These are phyloP conservation scores for Ophiostoma himal-ulmi DNA, from an alignment of 2,329 filamentous ascomycete genomes.

Conservation along the genomic window DNA sequence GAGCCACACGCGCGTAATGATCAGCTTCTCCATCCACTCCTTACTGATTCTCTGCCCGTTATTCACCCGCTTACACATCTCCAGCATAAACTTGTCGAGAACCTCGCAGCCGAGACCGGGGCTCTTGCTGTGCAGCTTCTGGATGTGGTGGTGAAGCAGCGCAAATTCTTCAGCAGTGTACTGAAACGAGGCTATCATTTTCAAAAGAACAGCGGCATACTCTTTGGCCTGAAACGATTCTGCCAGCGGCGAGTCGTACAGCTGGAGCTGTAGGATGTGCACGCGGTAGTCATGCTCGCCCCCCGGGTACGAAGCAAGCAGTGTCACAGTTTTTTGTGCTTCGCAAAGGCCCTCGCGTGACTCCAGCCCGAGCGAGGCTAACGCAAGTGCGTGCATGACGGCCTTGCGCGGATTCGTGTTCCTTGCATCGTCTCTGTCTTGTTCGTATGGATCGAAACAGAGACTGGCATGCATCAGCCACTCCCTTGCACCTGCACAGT, in stretches of 20 bases:
- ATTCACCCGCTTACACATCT: conserved; percentile 39
- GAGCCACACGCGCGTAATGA: conserved; percentile 65
- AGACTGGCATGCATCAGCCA: conserved; percentile 55
- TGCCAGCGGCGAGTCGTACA: conserved; percentile 47
- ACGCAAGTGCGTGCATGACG: conserved; percentile 59
- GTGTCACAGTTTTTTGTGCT: conserved; percentile 52
- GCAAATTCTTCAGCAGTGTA: conserved; percentile 60
- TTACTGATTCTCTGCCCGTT: conserved; percentile 24
- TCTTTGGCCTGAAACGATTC: conserved; percentile 45
- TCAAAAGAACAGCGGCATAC: conserved; percentile 50
- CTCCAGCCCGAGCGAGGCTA: conserved; percentile 46
- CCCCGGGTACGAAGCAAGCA: conserved; percentile 54
- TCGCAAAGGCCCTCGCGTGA: conserved; percentile 42
- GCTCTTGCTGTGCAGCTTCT: conserved; percentile 54
- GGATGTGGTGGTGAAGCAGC: conserved; percentile 60
- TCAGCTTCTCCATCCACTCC: conserved; percentile 61
- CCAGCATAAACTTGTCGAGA: conserved; percentile 58
- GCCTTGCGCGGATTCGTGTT: conserved; percentile 37
- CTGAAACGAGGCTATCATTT: conserved; percentile 48
- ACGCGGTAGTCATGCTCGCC: conserved; percentile 58
- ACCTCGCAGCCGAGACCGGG: conserved; percentile 44
- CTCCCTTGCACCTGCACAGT: conserved; percentile 52
- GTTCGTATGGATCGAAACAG: background rate
- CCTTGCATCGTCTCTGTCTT: conserved; percentile 27
- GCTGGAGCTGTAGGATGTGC: conserved; percentile 61